phyloP scores from a whole-genome alignment of 805 yeast genomes.

The Tetrapisispora fleetii region DNA sequence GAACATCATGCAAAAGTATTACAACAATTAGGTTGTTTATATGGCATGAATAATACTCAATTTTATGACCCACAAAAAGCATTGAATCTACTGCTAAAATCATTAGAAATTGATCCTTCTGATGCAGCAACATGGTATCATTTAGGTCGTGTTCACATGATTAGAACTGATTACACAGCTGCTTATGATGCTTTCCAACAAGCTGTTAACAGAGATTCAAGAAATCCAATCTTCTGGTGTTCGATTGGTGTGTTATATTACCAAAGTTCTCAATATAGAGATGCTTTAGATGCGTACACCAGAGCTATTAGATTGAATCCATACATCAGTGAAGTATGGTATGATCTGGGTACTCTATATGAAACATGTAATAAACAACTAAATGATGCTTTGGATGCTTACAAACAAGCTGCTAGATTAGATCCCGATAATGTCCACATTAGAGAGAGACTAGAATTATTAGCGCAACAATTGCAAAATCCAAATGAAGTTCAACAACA shows the following conservation, averaged over 20 bases:
- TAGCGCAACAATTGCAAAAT: slow-evolving; percentile 42
- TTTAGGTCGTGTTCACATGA: slow-evolving; percentile 93
- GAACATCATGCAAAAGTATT: slow-evolving; percentile 94
- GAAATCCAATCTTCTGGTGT: slow-evolving; percentile 98
- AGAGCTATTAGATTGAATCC: slow-evolving; percentile 94
- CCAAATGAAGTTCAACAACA: slow-evolving; percentile 4
- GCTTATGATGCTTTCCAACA: slow-evolving; percentile 98
- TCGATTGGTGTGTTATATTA: slow-evolving; percentile 92
- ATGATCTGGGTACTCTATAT: slow-evolving; percentile 91
- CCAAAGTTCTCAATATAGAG: slow-evolving; percentile 91
- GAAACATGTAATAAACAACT: slow-evolving; percentile 96
- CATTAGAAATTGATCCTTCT: slow-evolving; percentile 76
- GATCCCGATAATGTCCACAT: slow-evolving; percentile 94
- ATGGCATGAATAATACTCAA: slow-evolving; percentile 51
- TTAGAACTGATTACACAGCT: slow-evolving; percentile 85
- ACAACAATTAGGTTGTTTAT: slow-evolving; percentile 91
- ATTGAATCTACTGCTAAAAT: slow-evolving; percentile 68
- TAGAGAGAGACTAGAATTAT: slow-evolving; percentile 81
- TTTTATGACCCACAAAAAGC: slow-evolving; percentile 80
- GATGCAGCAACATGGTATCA: slow-evolving; percentile 98
- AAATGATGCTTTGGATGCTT: slow-evolving; percentile 92
- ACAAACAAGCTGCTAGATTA: slow-evolving; percentile 88
- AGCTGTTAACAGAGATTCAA: slow-evolving; percentile 91
- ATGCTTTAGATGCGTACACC: slow-evolving; percentile 95
- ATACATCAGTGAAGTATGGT: slow-evolving; percentile 96